Conservation (phyloP, 1,284 basidiomycete species). For the Naganishia cerealis region DNA sequence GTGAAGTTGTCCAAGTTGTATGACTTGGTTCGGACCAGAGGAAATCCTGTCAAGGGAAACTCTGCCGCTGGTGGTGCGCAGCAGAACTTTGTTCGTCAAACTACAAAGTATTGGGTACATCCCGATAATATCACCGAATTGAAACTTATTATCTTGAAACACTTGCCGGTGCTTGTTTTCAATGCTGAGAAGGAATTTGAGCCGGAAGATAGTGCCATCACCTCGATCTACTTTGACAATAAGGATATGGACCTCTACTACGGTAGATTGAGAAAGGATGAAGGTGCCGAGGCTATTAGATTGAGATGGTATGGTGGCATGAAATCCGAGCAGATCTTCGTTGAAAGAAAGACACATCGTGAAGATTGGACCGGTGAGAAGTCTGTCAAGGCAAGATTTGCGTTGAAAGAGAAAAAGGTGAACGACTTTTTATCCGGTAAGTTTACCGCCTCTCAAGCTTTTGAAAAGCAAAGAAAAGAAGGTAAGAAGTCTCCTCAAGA, state of each 20-base stretch:
- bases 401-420: constrained; percentile 91
- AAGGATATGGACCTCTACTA: constrained; percentile 97
- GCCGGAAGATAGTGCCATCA: constrained; percentile 74
- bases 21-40: constrained; percentile 91
- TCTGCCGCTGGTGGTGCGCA: constrained; percentile 90
- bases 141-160: constrained; percentile 88
- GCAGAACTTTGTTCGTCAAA: constrained; percentile 94
- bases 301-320: constrained; percentile 97
- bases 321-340: constrained; percentile 83
- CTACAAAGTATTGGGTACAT: constrained; percentile 99
- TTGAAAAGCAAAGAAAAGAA: constrained; percentile 81
- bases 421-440: constrained; percentile 87
- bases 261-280: constrained; percentile 96
- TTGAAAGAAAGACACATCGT: constrained; percentile 96
- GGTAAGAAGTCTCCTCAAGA: constrained; percentile 94
- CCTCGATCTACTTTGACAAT: constrained; percentile 68
- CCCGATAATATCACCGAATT: constrained; percentile 91
- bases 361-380: constrained; percentile 99
- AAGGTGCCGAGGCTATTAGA: constrained; percentile 95
- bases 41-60: constrained; percentile 92
- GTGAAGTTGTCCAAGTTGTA: constrained; percentile 95
- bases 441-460: constrained; percentile 91
- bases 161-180: constrained; percentile 92
- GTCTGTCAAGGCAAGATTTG: constrained; percentile 96
- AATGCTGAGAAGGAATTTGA: constrained; percentile 94